Conservation (phyloP, 2,329 filamentous ascomycete species). For the Berkeleyomyces basicola region DNA sequence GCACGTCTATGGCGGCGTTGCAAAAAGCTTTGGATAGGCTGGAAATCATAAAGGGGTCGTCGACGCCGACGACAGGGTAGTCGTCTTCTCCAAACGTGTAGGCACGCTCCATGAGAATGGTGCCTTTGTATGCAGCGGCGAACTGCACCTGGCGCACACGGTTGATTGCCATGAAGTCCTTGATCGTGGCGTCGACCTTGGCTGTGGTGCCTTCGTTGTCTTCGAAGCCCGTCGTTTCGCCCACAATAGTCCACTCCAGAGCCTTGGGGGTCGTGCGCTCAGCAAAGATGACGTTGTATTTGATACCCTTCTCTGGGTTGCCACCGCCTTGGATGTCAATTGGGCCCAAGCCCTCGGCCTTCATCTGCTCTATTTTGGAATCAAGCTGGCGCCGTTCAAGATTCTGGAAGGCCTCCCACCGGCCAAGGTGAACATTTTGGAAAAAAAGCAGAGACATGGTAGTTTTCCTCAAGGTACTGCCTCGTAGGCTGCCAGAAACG, state of each 20-base stretch:
- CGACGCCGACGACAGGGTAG: slow-evolving; percentile 7
- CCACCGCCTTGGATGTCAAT: slow-evolving; percentile 14
- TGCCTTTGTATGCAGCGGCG: slow-evolving; percentile 9
- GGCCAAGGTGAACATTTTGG: neutral
- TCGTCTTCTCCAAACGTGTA: slow-evolving; percentile 14
- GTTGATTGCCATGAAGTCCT: slow-evolving; percentile 14
- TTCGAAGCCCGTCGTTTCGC: slow-evolving; percentile 1
- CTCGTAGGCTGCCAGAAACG: slow-evolving; percentile 14
- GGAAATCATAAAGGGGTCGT: slow-evolving; percentile 14
- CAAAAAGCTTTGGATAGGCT: slow-evolving; percentile 15
- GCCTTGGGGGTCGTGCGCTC: slow-evolving; percentile 5
- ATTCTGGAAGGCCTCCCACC: slow-evolving; percentile 10
- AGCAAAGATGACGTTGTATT: slow-evolving; percentile 14
- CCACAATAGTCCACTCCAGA: slow-evolving; percentile 10
- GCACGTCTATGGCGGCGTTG: slow-evolving; percentile 10
- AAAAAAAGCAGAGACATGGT: slow-evolving; percentile 7
- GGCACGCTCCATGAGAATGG: slow-evolving; percentile 3
- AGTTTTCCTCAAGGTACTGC: slow-evolving; percentile 12
- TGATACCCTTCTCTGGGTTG: neutral
- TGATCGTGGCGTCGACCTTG: slow-evolving; percentile 6
- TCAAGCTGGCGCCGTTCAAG: slow-evolving; percentile 7
- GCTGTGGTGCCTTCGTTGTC: neutral
- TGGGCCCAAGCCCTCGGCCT: slow-evolving; percentile 9
- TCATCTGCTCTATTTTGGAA: slow-evolving; percentile 6
- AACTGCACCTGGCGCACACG: slow-evolving; percentile 15